Evolutionary conservation across 108 stramenopile genomes (phyloP).

Genomic region (Discostella pseudostelligera): DNA sequence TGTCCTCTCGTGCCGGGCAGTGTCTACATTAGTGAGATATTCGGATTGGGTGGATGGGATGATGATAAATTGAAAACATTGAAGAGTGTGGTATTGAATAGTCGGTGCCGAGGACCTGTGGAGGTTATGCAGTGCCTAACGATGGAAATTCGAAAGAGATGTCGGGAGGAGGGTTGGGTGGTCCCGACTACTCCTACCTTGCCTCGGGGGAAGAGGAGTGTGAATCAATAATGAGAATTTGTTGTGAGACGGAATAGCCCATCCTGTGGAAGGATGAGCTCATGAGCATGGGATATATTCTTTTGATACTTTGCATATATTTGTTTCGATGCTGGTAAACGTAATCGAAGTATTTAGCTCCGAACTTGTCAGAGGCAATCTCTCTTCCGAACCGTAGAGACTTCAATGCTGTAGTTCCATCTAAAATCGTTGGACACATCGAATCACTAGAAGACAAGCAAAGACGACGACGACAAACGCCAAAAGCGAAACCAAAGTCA

Average conservation of each 20-base stretch:
- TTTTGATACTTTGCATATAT: no score
- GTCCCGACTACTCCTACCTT: constrained; percentile 45
- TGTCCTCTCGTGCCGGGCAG: constrained; percentile 50
- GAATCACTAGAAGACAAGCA: no score
- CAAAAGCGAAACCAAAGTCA: no score
- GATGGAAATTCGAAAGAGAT: constrained; percentile 34
- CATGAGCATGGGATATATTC: no score
- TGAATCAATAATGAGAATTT: not conserved
- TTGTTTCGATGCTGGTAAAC: no score
- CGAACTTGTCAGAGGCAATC: no score
- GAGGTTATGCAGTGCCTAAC: constrained; percentile 50
- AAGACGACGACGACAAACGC: no score
- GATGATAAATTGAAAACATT: constrained; percentile 34
- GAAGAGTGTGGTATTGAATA: constrained; percentile 28
- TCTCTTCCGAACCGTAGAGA: no score
- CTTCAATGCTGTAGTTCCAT: no score
- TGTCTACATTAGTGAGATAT: constrained; percentile 52
- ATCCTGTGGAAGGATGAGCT: no score
- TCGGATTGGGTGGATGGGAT: constrained; percentile 64
- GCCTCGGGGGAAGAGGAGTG: constrained; percentile 6
- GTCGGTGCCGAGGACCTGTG: constrained; percentile 41
- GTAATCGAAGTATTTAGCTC: no score
- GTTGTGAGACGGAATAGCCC: not conserved
- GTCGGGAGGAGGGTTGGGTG: constrained; percentile 35
- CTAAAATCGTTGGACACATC: no score